A percentile compares a stretch with the other conserved stretches of the same genome.
Conservation (phyloP, 2,329 filamentous ascomycete genomes). For the Fusarium haematococcum region DNA sequence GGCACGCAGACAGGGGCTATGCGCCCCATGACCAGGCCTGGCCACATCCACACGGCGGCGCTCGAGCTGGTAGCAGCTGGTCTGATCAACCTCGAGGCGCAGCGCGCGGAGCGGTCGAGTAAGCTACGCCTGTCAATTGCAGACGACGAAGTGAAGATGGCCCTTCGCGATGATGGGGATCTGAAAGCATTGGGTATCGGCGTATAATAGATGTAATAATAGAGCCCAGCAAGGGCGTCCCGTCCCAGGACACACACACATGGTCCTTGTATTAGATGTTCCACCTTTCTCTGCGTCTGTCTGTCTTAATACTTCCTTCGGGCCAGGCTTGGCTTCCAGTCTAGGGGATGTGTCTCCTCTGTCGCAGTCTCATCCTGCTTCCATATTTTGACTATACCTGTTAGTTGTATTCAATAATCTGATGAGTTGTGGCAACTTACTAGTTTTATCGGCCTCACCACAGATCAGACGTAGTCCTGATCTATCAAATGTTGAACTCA, state of each 20-base stretch:
- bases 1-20: constrained; percentile 44
- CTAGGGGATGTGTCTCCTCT: constrained; percentile 88
- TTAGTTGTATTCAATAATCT: constrained; percentile 40
- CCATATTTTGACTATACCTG: constrained; percentile 84
- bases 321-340: constrained; percentile 88
- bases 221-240: constrained; percentile 19
- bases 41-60: constrained; percentile 75
- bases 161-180: constrained; percentile 88
- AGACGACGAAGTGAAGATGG: constrained; percentile 90
- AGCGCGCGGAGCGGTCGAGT: constrained; percentile 85
- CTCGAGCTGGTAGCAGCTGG: constrained; percentile 89
- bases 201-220: constrained; percentile 48
- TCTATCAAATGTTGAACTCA: constrained; percentile 92
- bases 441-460: constrained; percentile 97
- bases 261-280: constrained; percentile 14
- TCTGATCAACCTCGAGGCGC: constrained; percentile 84
- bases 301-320: constrained; percentile 76
- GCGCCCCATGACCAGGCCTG: constrained; percentile 48
- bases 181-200: constrained; percentile 81
- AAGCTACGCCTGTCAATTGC: constrained; percentile 88
- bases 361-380: constrained; percentile 93
- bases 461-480: constrained; percentile 91
- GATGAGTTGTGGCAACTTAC: constrained; percentile 53
- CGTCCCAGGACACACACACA: constrained; percentile 16
- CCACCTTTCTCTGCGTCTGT: constrained; percentile 2